phyloP scores from a whole-genome alignment of 2,329 filamentous ascomycete genomes.

The Claviceps sorghi region DNA sequence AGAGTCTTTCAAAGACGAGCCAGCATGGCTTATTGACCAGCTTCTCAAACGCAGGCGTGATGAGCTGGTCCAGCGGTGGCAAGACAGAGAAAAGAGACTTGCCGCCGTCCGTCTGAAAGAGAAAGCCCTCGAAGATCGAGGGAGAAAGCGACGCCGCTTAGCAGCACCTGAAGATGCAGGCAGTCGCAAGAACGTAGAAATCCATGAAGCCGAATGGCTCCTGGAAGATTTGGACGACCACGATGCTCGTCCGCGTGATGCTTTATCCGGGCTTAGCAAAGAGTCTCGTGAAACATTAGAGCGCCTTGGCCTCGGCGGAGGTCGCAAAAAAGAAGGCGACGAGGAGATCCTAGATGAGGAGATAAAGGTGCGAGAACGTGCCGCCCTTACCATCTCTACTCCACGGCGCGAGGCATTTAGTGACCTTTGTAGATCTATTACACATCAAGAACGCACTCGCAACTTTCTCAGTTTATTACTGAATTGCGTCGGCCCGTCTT shows the following conservation, averaged over 20 bases:
- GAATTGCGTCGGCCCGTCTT: slow-evolving; percentile 69
- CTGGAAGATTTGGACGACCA: slow-evolving; percentile 54
- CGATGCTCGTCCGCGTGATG: slow-evolving; percentile 19
- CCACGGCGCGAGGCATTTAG: slow-evolving; percentile 6
- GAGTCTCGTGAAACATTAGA: slow-evolving; percentile 64
- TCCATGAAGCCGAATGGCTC: slow-evolving; percentile 56
- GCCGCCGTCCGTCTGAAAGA: slow-evolving; percentile 49
- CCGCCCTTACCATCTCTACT: background rate
- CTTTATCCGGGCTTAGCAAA: slow-evolving; percentile 48
- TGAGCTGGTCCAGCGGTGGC: slow-evolving; percentile 50
- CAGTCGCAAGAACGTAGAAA: slow-evolving; percentile 13
- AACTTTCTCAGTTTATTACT: slow-evolving; percentile 73
- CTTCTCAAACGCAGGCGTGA: slow-evolving; percentile 53
- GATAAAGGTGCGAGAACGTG: slow-evolving; percentile 41
- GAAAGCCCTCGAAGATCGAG: slow-evolving; percentile 38
- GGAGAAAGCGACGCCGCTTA: slow-evolving; percentile 30
- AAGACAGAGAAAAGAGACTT: slow-evolving; percentile 61
- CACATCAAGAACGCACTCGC: slow-evolving; percentile 85
- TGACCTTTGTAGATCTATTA: slow-evolving; percentile 55
- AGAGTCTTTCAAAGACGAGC: slow-evolving; percentile 47
- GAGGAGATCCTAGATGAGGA: slow-evolving; percentile 42
- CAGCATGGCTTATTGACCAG: slow-evolving; percentile 72
- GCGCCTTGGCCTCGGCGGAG: slow-evolving; percentile 38
- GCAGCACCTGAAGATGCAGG: slow-evolving; percentile 18
- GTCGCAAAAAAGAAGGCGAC: slow-evolving; percentile 22